These are phyloP conservation scores for Wickerhamomyces sp. DNA, from an alignment of 1,139 yeast genomes.

Conservation along the genomic window DNA sequence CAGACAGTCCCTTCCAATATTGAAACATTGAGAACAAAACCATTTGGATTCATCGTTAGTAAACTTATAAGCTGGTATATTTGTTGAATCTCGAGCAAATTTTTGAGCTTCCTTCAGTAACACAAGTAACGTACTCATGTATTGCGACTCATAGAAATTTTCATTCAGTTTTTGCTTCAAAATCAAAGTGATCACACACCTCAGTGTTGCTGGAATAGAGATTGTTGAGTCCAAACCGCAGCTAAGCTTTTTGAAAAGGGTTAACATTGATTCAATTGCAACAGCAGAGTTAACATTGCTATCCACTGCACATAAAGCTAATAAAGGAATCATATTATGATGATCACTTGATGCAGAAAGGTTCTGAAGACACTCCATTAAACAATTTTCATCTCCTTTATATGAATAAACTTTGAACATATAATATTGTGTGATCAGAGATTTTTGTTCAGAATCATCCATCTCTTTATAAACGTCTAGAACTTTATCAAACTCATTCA, in stretches of 20 bases:
- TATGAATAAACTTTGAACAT: slow-evolving; percentile 22
- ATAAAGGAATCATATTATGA: slow-evolving; percentile 14
- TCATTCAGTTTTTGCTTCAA: slow-evolving; percentile 15
- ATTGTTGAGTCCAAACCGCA: slow-evolving; percentile 9
- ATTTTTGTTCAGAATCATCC: slow-evolving; percentile 15
- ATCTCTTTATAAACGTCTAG: slow-evolving; percentile 13
- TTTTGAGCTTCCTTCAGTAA: slow-evolving; percentile 14
- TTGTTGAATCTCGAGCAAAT: slow-evolving; percentile 12
- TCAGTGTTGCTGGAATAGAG: slow-evolving; percentile 21
- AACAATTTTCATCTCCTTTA: slow-evolving; percentile 12
- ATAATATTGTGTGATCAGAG: slow-evolving; percentile 27
- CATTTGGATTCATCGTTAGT: slow-evolving; percentile 18
- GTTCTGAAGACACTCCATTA: slow-evolving; percentile 6
- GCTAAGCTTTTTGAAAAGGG: slow-evolving; percentile 16
- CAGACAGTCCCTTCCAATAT: slow-evolving; percentile 13
- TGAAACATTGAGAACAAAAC: slow-evolving; percentile 18
- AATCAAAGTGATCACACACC: slow-evolving; percentile 23
- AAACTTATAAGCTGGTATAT: slow-evolving; percentile 7
- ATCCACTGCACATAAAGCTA: slow-evolving; percentile 20
- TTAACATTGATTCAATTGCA: slow-evolving; percentile 19
- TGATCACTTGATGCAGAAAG: slow-evolving; percentile 13
- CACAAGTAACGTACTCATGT: slow-evolving; percentile 9
- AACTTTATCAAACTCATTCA: slow-evolving; percentile 15
- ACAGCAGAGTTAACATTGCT: slow-evolving; percentile 11
- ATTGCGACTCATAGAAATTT: slow-evolving; percentile 3